Base-by-base conservation (phyloP, 2,329 filamentous ascomycete genomes). In the Pseudogymnoascus sp. region DNA sequence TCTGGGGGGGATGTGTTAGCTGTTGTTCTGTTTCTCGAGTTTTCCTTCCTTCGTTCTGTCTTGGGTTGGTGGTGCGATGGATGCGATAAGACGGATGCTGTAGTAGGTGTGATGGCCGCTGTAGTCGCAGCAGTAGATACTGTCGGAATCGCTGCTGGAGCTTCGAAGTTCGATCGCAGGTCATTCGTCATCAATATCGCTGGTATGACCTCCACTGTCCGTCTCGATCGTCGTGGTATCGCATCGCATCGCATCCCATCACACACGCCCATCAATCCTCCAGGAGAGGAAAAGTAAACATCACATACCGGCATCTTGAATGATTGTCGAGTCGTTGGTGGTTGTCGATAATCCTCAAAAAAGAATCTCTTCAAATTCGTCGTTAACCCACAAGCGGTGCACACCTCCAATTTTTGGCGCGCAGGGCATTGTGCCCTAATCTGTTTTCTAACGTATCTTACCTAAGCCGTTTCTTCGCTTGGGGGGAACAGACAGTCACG, bases 281-380 rank as follows among this genome's bases (percentile, higher is more conserved):
- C 67, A 69, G 64, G 64, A 37, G 23, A 11, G 23, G 59, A 62
- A 67, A 63, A 31, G 28, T 64, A 73, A 75, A 28, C 42, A 44
- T 53, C 14, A 73, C 71, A 56, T 77, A 83, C 81, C 79, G 81
- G 81, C 81, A 83, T 83, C 77, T 79, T 83, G 80, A 80, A 75
- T 71, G 72, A 71, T 77, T 66, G 70, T 73, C 69, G 70, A 36
- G 56, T 60, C 56, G 56, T 36, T 60, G 56, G 8, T 36, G 56
- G 31, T 60, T 60, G 56, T 60, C 56, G 56, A 60, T 60, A 38
- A 16, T 28, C 14, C 7, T 53, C 44, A 53, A 53, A 53, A 50
- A 28, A n/a, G 21, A 8, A 25, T 42, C 31, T 34, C 31, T 11
- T 34, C 31, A 34, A 12, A 34, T 4, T 34, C 31, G 25, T 28